Base-by-base conservation (phyloP, 2,329 filamentous ascomycete species). In the Trichoderma breve region DNA sequence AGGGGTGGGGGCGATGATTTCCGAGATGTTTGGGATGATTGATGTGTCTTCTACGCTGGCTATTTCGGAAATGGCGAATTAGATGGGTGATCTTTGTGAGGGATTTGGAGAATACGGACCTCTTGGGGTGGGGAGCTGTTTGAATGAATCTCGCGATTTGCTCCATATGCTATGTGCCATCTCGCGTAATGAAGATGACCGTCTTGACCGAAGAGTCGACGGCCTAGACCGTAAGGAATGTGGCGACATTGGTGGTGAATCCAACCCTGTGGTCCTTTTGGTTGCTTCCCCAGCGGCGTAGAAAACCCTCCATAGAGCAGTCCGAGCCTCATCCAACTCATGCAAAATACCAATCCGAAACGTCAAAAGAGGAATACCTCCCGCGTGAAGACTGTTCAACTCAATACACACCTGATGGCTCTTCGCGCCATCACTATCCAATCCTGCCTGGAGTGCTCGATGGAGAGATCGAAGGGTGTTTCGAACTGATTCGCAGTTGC, bases 21-120 rank as follows among this genome's bases (percentile, higher is more conserved):
- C 2, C n/a, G 32, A 18, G 36, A 55, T 24, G 34, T 3, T 61
- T 61, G 66, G 28, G 24, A n/a, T 36, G 36, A 51, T 69, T 47
- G 66, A 60, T 28, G 66, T 60, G 36, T 60, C 66, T 51, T 69
- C 66, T 21, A 69, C 66, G 7, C 66, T 69, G 8, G 53, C 66
- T 51, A n/a, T n/a, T n/a, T n/a, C n/a, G n/a, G 12, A 32, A 47
- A 30, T 61, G 21, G n/a, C 28, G 14, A 12, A 6, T 36, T 55
- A 36, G 43, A 47, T 53, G n/a, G n/a, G 3, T 8, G 7, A 15
- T 21, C 2, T 11, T 7, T 4, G 7, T n/a, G 12, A 34, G 6
- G n/a, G 7, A 15, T 1, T 21, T 60, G 64, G 18, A 39, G 7
- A 2, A 64, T 51, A 64, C 11, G 21, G 21, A 66, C 63, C 63